phyloP scores from a whole-genome alignment of 1,139 yeast species.

The Suhomyces bolitotheri region DNA sequence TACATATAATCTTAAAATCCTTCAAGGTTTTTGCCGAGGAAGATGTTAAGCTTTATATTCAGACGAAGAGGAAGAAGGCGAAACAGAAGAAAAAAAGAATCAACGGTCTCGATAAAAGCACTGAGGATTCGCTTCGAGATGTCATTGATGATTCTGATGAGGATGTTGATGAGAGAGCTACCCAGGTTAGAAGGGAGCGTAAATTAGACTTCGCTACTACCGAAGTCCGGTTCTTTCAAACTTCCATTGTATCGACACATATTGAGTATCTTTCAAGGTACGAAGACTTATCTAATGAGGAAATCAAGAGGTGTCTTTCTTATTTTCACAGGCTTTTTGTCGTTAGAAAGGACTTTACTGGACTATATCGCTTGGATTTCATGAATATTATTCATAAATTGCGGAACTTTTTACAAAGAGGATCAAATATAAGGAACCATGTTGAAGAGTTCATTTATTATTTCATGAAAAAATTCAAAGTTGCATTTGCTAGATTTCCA shows the following conservation, averaged over 20 bases:
- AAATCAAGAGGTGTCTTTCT: slow-evolving; percentile 63
- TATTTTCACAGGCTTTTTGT: slow-evolving; percentile 76
- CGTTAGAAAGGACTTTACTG: slow-evolving; percentile 56
- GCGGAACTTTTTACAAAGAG: slow-evolving; percentile 32
- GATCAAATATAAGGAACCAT: slow-evolving; percentile 50
- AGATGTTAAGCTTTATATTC: slow-evolving; percentile 57
- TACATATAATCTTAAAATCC: slow-evolving; percentile 65
- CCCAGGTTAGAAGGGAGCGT: slow-evolving; percentile 46
- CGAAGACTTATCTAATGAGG: slow-evolving; percentile 60
- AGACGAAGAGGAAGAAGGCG: slow-evolving; percentile 41
- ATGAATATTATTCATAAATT: slow-evolving; percentile 45
- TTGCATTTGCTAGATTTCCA: slow-evolving; percentile 52
- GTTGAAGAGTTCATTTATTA: slow-evolving; percentile 67
- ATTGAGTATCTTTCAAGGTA: slow-evolving; percentile 54
- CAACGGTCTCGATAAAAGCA: slow-evolving; percentile 29
- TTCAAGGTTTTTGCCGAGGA: slow-evolving; percentile 68
- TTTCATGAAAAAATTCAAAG: slow-evolving; percentile 64
- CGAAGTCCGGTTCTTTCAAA: slow-evolving; percentile 43
- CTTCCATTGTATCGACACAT: slow-evolving; percentile 51
- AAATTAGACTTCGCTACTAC: slow-evolving; percentile 48
- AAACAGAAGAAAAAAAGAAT: slow-evolving; percentile 17
- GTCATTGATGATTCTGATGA: slow-evolving; percentile 47
- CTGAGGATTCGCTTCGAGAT: slow-evolving; percentile 32
- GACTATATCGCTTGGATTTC: slow-evolving; percentile 74
- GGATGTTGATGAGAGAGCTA: slow-evolving; percentile 43